A percentile compares a stretch with the other conserved stretches of the same genome.
These are phyloP conservation scores for Monocercomonoides exilis DNA, from an alignment of 78 protist species.

Conservation along the genomic window DNA sequence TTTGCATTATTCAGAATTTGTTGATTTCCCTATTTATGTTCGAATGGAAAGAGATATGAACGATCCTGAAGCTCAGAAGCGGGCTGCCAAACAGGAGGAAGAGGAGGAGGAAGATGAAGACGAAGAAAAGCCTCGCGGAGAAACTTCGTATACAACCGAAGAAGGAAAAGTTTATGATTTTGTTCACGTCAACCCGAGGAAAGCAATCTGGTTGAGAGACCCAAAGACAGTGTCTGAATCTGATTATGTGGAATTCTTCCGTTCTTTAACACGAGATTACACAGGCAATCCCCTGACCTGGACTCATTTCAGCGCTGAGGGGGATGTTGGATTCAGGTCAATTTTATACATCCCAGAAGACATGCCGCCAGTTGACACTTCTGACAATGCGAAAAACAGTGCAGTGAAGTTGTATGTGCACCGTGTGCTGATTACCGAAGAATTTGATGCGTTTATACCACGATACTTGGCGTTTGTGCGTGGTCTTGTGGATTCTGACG, in stretches of 20 bases:
- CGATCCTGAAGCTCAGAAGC: background rate
- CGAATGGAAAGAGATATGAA: background rate
- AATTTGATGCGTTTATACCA: constrained; percentile 83
- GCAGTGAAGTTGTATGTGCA: constrained; percentile 50
- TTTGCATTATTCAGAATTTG: background rate
- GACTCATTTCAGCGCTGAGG: background rate
- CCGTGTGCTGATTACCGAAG: constrained; percentile 83
- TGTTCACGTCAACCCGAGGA: background rate
- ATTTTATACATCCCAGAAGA: background rate
- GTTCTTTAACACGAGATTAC: background rate
- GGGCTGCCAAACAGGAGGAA: background rate
- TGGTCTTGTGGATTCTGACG: constrained; percentile 96
- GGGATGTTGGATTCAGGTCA: background rate
- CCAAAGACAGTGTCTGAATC: background rate
- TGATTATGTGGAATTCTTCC: background rate
- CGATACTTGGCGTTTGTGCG: constrained; percentile 80
- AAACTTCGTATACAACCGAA: no score
- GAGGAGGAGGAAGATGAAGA: background rate
- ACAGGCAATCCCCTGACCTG: background rate
- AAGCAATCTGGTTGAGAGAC: constrained; percentile 13
- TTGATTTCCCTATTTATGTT: background rate
- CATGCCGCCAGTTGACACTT: background rate
- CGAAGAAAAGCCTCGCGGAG: background rate
- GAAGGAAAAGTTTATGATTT: background rate
- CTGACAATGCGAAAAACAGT: no score